These are phyloP conservation scores for Starmerella floricola DNA, from an alignment of 805 yeast genomes.

Conservation along the genomic window DNA sequence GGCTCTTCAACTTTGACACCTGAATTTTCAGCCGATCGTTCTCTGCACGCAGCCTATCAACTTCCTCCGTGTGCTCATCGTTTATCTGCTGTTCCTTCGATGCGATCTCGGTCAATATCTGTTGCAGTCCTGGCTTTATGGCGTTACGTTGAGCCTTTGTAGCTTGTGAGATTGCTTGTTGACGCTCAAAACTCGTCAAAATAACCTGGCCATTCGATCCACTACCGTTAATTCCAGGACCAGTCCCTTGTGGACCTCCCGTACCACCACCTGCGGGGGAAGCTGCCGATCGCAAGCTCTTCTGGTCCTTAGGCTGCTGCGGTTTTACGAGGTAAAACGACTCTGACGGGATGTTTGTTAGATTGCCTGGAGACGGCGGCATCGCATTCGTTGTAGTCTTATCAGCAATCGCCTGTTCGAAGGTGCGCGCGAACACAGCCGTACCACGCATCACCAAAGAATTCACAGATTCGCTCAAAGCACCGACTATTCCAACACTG, in stretches of 20 bases:
- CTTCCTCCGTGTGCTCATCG: conserved; percentile 32
- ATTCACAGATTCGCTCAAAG: conserved; percentile 17
- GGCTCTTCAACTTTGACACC: conserved; percentile 39
- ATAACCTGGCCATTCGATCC: not conserved
- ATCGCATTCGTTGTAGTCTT: not conserved
- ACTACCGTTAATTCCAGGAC: not conserved
- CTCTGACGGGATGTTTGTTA: conserved; percentile 20
- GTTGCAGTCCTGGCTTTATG: conserved; percentile 25
- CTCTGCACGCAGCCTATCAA: conserved; percentile 23
- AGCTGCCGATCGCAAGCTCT: too few species aligned
- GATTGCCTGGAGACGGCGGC: not conserved
- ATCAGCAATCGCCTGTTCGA: conserved; percentile 16
- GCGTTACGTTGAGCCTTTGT: conserved; percentile 26
- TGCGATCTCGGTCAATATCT: conserved; percentile 31
- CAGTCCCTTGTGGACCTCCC: not conserved
- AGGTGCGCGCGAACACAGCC: conserved; percentile 18
- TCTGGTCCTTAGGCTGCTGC: conserved; percentile 7
- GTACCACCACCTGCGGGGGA: not conserved
- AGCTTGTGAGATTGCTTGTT: conserved; percentile 24
- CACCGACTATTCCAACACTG: conserved; percentile 4
- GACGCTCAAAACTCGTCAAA: conserved; percentile 9
- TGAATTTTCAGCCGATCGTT: conserved; percentile 30
- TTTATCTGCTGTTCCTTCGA: conserved; percentile 32
- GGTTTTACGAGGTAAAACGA: conserved; percentile 29
- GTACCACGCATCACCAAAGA: conserved; percentile 16